These are phyloP conservation scores for Ilyonectria robusta DNA, from an alignment of 2,329 filamentous ascomycete genomes.

Conservation along the genomic window DNA sequence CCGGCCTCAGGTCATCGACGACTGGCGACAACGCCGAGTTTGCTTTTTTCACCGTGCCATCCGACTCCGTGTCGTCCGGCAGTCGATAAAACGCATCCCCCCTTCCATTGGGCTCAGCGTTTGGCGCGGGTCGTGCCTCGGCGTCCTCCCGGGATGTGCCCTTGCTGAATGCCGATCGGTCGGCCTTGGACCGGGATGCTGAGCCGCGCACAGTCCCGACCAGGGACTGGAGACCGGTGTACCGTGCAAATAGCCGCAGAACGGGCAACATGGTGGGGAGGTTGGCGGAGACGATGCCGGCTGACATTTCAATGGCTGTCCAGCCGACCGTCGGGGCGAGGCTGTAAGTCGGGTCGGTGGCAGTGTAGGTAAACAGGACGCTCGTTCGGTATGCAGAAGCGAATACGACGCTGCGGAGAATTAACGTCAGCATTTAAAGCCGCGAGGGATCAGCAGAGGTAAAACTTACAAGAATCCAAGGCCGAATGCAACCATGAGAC, in stretches of 20 bases:
- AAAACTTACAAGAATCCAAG: constrained; percentile 60
- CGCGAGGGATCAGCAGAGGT: no score
- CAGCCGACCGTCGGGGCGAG: constrained; percentile 62
- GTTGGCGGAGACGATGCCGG: constrained; percentile 67
- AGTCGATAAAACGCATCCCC: constrained; percentile 51
- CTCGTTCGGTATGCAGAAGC: constrained; percentile 63
- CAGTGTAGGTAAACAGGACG: constrained; percentile 61
- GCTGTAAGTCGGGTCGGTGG: constrained; percentile 60
- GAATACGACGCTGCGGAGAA: constrained; percentile 58
- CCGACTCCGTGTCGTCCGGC: constrained; percentile 49
- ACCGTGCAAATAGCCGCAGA: constrained; percentile 55
- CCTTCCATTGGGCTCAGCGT: constrained; percentile 34
- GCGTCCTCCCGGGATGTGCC: constrained; percentile 30
- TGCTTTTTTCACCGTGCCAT: constrained; percentile 36
- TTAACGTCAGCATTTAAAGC: constrained; percentile 2
- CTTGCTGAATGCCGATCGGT: constrained; percentile 36
- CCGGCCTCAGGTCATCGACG: constrained; percentile 47
- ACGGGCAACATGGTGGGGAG: constrained; percentile 66
- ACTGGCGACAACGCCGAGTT: neutral
- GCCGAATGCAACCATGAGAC: constrained; percentile 59
- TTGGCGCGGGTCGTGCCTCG: constrained; percentile 7
- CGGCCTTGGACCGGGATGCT: constrained; percentile 44
- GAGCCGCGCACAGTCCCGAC: constrained; percentile 32
- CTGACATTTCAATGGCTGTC: constrained; percentile 64
- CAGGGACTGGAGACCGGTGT: constrained; percentile 53